Conservation (phyloP, 2,329 filamentous ascomycete genomes). For the Fusarium sarcochroum region DNA sequence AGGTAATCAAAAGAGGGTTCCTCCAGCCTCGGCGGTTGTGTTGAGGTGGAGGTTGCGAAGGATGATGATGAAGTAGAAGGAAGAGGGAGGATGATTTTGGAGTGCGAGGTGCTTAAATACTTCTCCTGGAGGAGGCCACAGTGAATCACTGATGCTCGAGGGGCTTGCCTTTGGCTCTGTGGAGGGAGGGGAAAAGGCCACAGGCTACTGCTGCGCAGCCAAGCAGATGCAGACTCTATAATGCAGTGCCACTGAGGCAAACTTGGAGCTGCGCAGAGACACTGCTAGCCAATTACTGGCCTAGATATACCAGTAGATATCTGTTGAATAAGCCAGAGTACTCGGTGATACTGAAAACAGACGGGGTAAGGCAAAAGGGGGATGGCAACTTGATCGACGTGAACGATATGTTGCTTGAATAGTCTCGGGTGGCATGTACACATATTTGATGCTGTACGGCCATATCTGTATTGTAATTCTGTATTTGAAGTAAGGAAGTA, state of each 20-base stretch:
- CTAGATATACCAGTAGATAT: background rate
- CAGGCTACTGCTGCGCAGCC: background rate
- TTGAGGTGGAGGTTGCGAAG: background rate
- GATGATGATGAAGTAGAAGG: conserved; percentile 1
- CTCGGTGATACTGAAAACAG: background rate
- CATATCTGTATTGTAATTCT: background rate
- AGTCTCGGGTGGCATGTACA: too few relatives aligned
- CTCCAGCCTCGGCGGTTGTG: background rate
- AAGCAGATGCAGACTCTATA: background rate
- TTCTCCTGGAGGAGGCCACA: background rate
- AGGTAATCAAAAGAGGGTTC: background rate
- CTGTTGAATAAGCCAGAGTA: background rate
- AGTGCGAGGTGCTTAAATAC: background rate
- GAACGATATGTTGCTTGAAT: background rate
- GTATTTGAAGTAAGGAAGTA: background rate
- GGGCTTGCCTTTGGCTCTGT: background rate
- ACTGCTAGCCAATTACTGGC: background rate
- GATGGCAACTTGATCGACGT: conserved; percentile 5
- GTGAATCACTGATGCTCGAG: conserved; percentile 16
- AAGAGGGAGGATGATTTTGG: background rate
- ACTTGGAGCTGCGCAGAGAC: background rate
- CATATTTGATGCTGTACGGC: background rate
- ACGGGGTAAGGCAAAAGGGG: background rate
- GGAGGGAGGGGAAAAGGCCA: background rate
- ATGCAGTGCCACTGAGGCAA: background rate